Conservation (phyloP, 352 stramenopile species). For the Pythium phragmiticola region DNA sequence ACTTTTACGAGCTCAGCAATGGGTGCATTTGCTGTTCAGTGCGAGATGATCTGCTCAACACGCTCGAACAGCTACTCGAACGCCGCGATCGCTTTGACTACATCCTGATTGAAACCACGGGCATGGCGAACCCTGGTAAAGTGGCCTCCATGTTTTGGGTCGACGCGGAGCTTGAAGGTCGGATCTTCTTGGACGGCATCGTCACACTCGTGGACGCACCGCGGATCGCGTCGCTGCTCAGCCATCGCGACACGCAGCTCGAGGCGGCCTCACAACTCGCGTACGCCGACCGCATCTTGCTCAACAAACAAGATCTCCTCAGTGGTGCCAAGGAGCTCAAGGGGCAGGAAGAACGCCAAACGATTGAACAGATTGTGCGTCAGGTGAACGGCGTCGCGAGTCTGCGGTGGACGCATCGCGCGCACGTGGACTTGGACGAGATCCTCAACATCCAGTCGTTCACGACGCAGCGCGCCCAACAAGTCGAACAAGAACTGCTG, state of each 20-base stretch:
- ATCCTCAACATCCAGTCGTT: conserved; percentile 84
- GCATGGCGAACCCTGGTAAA: conserved; percentile 92
- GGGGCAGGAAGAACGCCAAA: conserved; percentile 17
- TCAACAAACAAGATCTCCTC: conserved; percentile 99
- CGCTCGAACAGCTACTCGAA: conserved; percentile 82
- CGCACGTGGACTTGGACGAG: conserved; percentile 56
- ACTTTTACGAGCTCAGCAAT: conserved; percentile 96
- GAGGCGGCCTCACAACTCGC: conserved; percentile 96
- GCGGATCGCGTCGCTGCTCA: conserved; percentile 59
- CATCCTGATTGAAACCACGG: conserved; percentile 94
- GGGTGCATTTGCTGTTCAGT: conserved; percentile 99
- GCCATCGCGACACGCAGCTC: conserved; percentile 24
- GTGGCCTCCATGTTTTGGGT: conserved; percentile 97
- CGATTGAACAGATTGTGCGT: conserved; percentile 43
- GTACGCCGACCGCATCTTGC: conserved; percentile 97
- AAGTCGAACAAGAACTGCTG: conserved; percentile 50
- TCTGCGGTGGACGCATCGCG: conserved; percentile 60
- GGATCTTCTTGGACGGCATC: conserved; percentile 93
- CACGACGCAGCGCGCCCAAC: conserved; percentile 55
- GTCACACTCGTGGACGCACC: conserved; percentile 97
- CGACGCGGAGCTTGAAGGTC: conserved; percentile 88
- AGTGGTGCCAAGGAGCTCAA: conserved; percentile 43
- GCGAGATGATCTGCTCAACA: conserved; percentile 88
- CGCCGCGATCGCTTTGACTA: conserved; percentile 85
- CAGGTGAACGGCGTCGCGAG: conserved; percentile 71